Evolutionary conservation across 176 grass and related monocot species (phyloP).

Genomic region (Avena eriantha): DNA sequence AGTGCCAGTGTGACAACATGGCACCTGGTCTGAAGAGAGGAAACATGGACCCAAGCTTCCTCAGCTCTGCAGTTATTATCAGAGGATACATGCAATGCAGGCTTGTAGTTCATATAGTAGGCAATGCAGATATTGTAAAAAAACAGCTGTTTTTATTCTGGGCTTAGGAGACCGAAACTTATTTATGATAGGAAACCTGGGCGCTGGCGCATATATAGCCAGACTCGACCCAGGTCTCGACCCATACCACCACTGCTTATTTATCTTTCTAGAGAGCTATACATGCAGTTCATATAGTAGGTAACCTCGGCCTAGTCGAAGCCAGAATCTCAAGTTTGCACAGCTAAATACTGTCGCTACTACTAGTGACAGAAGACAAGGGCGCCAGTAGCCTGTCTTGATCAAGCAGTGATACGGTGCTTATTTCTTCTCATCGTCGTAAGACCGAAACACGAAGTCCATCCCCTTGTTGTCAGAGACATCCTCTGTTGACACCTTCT

Average conservation of each 20-base stretch:
- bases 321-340: neutral
- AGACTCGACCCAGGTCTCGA: neutral
- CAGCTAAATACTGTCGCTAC: neutral
- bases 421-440: conserved; percentile 33
- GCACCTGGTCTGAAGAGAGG: conserved; percentile 8
- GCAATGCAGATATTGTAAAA: neutral
- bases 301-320: conserved; percentile 1
- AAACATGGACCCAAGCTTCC: conserved; percentile 36
- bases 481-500: neutral
- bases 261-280: conserved; percentile 34
- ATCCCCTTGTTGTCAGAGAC: conserved; percentile 39
- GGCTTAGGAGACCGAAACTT: neutral
- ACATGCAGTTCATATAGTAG: conserved; percentile 1
- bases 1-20: neutral
- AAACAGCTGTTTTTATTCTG: conserved; percentile 23
- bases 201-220: neutral
- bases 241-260: neutral
- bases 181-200: neutral
- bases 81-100: neutral
- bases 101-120: too few relatives aligned
- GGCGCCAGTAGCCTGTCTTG: neutral
- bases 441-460: conserved; percentile 21
- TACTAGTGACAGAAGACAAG: neutral
- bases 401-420: neutral
- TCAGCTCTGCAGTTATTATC: neutral